Percentiles rank a stretch among this genome's conserved stretches.
These are phyloP conservation scores for Apiospora pterosperma DNA, from an alignment of 2,329 filamentous ascomycete genomes.

Conservation along the genomic window DNA sequence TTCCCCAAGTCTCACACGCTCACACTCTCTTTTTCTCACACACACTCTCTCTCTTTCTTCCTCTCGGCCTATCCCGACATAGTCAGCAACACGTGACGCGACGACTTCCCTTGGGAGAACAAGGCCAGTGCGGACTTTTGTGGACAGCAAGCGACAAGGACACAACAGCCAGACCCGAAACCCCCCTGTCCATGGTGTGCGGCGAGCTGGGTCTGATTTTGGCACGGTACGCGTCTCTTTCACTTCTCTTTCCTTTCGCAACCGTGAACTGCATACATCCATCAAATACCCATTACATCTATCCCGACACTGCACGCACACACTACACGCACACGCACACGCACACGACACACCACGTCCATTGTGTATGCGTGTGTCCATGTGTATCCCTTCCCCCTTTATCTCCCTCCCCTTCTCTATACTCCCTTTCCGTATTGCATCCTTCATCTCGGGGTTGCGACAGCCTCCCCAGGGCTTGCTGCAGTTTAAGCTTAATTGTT, in stretches of 20 bases:
- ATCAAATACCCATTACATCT: background rate
- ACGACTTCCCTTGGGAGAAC: background rate
- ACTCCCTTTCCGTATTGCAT: background rate
- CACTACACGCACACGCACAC: background rate
- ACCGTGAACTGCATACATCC: background rate
- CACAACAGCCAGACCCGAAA: slow-evolving; percentile 2
- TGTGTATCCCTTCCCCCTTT: background rate
- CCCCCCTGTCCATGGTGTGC: background rate
- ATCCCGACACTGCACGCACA: background rate
- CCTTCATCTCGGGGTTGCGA: background rate
- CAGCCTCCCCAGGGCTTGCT: background rate
- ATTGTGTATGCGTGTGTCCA: no score
- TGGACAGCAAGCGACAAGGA: background rate
- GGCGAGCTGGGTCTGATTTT: slow-evolving; percentile 2
- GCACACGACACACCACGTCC: background rate
- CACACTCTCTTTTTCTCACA: no score
- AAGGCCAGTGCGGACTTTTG: slow-evolving; percentile 3
- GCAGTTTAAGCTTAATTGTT: background rate
- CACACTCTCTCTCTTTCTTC: background rate
- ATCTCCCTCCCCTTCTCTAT: background rate
- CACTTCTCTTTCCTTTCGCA: background rate
- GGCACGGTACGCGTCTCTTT: slow-evolving; percentile 12
- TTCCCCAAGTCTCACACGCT: background rate
- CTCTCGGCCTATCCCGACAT: background rate
- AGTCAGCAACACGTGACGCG: background rate